A percentile compares a stretch with the other conserved stretches of the same genome.
Evolutionary conservation across 2,329 filamentous ascomycete species (phyloP).

Genomic region (Sporothrix luriei): DNA sequence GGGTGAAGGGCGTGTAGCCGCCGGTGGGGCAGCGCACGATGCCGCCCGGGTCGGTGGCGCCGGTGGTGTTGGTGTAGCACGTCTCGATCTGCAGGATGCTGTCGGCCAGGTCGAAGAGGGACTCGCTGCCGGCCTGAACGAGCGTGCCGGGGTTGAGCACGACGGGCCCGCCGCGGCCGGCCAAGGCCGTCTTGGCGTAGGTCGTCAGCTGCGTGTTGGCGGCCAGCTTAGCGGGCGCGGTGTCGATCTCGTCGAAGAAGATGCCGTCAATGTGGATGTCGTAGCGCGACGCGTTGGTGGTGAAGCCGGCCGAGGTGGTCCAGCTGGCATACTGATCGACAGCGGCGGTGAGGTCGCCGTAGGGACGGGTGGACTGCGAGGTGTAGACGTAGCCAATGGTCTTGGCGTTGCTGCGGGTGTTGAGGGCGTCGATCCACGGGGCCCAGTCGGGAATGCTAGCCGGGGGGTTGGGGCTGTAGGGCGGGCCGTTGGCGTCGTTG

Average conservation of each 20-base stretch:
- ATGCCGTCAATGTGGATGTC: slow-evolving; percentile 34
- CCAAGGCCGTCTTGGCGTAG: slow-evolving; percentile 31
- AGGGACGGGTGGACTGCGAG: slow-evolving; percentile 15
- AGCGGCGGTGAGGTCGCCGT: slow-evolving; percentile 24
- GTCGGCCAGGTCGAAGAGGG: slow-evolving; percentile 34
- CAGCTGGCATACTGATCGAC: slow-evolving; percentile 34
- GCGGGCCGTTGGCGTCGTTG: slow-evolving; percentile 34
- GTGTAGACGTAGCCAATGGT: slow-evolving; percentile 36
- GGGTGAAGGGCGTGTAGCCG: slow-evolving; percentile 33
- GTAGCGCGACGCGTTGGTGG: slow-evolving; percentile 27
- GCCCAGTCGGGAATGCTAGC: slow-evolving; percentile 31
- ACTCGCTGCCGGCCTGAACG: slow-evolving; percentile 34
- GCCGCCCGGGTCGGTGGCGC: slow-evolving; percentile 31
- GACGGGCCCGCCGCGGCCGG: slow-evolving; percentile 28
- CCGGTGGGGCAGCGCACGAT: slow-evolving; percentile 31
- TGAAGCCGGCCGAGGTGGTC: slow-evolving; percentile 30
- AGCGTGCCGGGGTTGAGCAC: slow-evolving; percentile 34
- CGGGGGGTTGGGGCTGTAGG: slow-evolving; percentile 31
- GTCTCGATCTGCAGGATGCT: slow-evolving; percentile 35
- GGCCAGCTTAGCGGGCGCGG: slow-evolving; percentile 27
- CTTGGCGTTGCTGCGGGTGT: slow-evolving; percentile 32
- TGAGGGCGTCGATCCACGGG: slow-evolving; percentile 31
- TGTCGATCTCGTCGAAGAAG: slow-evolving; percentile 37
- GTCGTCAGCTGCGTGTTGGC: slow-evolving; percentile 32
- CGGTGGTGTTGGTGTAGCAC: slow-evolving; percentile 34